Evolutionary conservation across 345 rosid species (phyloP).

Genomic region (Dimocarpus longan): DNA sequence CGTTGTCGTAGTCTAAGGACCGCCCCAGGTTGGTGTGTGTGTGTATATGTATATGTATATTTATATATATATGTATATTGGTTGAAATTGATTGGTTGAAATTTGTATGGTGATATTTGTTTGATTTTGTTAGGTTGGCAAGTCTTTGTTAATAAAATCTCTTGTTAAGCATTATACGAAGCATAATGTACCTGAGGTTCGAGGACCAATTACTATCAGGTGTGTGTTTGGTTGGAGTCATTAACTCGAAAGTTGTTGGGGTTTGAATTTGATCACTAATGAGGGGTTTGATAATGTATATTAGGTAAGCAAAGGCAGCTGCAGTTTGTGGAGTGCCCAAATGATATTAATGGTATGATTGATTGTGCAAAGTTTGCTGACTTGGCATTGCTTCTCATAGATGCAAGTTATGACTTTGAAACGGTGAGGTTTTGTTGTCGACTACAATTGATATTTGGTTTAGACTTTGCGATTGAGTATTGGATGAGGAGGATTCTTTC

Average conservation of each 20-base stretch:
- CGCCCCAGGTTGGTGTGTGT: conserved; percentile 58
- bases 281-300: conserved; percentile 21
- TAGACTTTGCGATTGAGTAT: not conserved
- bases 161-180: conserved; percentile 77
- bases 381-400: conserved; percentile 82
- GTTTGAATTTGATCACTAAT: conserved; percentile 23
- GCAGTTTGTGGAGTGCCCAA: conserved; percentile 96
- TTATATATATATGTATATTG: not conserved
- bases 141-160: conserved; percentile 78
- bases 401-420: conserved; percentile 98
- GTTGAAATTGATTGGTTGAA: not conserved
- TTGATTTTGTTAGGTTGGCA: conserved; percentile 67
- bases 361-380: conserved; percentile 94
- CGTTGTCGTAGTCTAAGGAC: conserved; percentile 92
- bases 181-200: conserved; percentile 85
- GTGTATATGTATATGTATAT: no score
- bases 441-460: not conserved
- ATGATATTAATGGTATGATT: conserved; percentile 95
- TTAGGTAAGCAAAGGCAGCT: conserved; percentile 75
- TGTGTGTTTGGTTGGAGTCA: conserved; percentile 19
- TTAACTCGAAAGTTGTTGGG: not conserved
- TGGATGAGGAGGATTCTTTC: no score
- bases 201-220: conserved; percentile 89
- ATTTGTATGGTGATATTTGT: not conserved
- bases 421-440: conserved; percentile 33